Conservation (phyloP, 345 rosid genomes). For the Diplotaxis tenuifolia region DNA sequence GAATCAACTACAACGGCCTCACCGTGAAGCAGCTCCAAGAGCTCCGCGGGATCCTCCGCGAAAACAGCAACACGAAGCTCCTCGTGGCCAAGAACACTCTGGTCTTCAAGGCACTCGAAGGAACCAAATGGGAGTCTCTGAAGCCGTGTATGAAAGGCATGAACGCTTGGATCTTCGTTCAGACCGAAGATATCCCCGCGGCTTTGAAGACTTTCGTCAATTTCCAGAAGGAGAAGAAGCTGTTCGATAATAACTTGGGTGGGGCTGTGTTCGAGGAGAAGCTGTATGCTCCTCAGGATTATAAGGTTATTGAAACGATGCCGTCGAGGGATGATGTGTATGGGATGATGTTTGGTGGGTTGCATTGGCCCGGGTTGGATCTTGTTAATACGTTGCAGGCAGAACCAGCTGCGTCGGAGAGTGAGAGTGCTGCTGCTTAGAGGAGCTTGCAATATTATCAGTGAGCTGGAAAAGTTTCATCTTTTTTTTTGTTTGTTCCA, state of each 20-base stretch:
- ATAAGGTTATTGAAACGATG: constrained; percentile 71
- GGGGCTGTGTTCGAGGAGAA: constrained; percentile 94
- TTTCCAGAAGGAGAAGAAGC: constrained; percentile 74
- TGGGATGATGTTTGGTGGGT: constrained; percentile 61
- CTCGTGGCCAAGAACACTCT: constrained; percentile 84
- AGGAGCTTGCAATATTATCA: constrained; percentile 31
- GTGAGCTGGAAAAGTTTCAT: constrained; percentile 20
- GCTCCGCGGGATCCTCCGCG: constrained; percentile 62
- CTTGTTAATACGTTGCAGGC: constrained; percentile 81
- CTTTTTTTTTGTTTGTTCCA: constrained; percentile 12
- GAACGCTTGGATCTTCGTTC: constrained; percentile 94
- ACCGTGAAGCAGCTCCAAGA: constrained; percentile 84
- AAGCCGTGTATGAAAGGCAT: constrained; percentile 96
- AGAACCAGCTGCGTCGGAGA: constrained; percentile 41
- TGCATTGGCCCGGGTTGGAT: constrained; percentile 75
- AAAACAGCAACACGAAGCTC: constrained; percentile 52
- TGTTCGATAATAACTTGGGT: constrained; percentile 61
- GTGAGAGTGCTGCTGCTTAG: constrained; percentile 22
- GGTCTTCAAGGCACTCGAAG: constrained; percentile 80
- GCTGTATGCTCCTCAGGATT: constrained; percentile 71
- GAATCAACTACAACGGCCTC: constrained; percentile 68
- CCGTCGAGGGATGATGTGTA: constrained; percentile 76
- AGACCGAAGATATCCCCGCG: constrained; percentile 76
- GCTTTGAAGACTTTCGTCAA: constrained; percentile 70
- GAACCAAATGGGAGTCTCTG: constrained; percentile 76